These are phyloP conservation scores for Penicillium brevicompactum DNA, from an alignment of 2,329 filamentous ascomycete genomes.

Conservation along the genomic window DNA sequence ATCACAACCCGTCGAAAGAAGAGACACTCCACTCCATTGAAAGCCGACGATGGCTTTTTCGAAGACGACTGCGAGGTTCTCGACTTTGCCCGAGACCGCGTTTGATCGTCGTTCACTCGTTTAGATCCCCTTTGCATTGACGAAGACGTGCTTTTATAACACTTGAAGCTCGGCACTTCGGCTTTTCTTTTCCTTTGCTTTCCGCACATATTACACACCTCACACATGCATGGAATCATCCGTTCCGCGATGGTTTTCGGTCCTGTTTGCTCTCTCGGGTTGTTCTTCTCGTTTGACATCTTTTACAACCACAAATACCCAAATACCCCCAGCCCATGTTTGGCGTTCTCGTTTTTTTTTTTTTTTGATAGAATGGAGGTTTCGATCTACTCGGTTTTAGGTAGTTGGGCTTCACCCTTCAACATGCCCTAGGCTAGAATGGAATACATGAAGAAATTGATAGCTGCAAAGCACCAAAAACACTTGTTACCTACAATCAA, in stretches of 20 bases:
- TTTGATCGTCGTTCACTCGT: conserved; percentile 35
- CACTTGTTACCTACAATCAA: background rate
- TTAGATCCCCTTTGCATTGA: conserved; percentile 12
- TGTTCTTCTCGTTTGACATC: conserved; percentile 5
- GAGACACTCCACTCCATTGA: conserved; percentile 40
- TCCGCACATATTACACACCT: conserved; percentile 17
- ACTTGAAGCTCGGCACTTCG: conserved; percentile 15
- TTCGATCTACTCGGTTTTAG: conserved; percentile 2
- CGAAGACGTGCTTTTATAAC: conserved; percentile 21
- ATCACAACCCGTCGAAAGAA: conserved; percentile 76
- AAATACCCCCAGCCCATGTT: conserved; percentile 12
- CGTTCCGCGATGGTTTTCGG: background rate
- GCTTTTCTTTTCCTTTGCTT: conserved; percentile 3
- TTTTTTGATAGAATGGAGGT: conserved; percentile 24
- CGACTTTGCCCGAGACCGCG: conserved; percentile 72
- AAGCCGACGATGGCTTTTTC: conserved; percentile 72
- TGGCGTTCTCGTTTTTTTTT: background rate
- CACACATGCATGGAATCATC: conserved; percentile 24
- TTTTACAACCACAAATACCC: conserved; percentile 24
- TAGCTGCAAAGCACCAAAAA: conserved; percentile 10
- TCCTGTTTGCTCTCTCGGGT: conserved; percentile 8
- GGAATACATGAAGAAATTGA: conserved; percentile 8
- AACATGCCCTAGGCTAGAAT: conserved; percentile 11
- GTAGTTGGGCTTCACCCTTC: background rate
- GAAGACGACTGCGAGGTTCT: conserved; percentile 91